Percentiles rank a stretch among this genome's conserved stretches.
Conservation (phyloP, 148 eudicot species). For the Rhododendron mucronatum region DNA sequence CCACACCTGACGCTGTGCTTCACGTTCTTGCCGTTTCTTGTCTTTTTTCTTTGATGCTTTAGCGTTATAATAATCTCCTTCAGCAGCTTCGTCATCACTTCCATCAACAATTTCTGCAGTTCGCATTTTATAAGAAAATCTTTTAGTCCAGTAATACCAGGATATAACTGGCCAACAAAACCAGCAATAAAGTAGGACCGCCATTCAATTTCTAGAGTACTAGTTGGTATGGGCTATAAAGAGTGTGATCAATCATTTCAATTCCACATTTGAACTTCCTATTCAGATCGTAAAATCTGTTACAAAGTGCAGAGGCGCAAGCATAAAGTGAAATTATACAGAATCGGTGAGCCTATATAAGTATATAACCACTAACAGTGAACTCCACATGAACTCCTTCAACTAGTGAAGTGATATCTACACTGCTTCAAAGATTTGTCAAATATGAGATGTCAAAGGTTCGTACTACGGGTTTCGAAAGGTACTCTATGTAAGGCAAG, state of each 20-base stretch:
- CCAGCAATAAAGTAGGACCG: not conserved
- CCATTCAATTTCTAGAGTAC: not conserved
- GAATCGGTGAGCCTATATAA: not conserved
- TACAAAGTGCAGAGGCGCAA: not conserved
- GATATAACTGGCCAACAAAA: not conserved
- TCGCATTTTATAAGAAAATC: not conserved
- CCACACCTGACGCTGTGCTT: slow-evolving; percentile 80
- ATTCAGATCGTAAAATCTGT: not conserved
- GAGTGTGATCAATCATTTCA: not conserved
- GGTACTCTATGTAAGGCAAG: not conserved
- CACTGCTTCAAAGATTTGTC: not conserved
- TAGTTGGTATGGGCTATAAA: not conserved
- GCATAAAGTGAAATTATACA: not conserved
- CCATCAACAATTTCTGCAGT: slow-evolving; percentile 52
- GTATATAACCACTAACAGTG: not conserved
- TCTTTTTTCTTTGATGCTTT: slow-evolving; percentile 74
- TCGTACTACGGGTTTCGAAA: not conserved
- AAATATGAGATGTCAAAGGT: not conserved
- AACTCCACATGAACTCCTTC: not conserved
- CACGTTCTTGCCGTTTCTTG: slow-evolving; percentile 86
- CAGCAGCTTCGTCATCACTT: slow-evolving; percentile 83
- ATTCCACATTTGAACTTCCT: not conserved
- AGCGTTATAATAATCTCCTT: slow-evolving; percentile 36
- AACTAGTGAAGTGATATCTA: not conserved
- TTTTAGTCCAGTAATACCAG: not conserved